phyloP scores from a whole-genome alignment of 1,284 basidiomycete species.

The Porodaedalea pini region DNA sequence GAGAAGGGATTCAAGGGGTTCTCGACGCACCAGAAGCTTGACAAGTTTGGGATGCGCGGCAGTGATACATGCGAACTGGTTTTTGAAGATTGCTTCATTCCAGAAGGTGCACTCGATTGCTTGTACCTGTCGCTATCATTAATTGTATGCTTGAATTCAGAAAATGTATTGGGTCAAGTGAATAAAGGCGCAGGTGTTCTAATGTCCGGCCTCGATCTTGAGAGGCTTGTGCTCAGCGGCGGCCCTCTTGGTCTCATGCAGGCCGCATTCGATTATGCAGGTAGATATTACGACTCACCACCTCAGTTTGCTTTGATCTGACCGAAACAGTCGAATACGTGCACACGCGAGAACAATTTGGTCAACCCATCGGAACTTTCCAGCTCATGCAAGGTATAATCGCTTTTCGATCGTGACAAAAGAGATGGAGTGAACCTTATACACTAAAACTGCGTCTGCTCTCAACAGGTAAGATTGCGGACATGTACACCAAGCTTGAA shows the following conservation, averaged over 20 bases:
- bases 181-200: slow-evolving; percentile 82
- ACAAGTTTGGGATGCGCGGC: slow-evolving; percentile 96
- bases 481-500: slow-evolving; percentile 95
- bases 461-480: slow-evolving; percentile 67
- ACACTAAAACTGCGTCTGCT: slow-evolving; percentile 3
- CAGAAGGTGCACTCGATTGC: slow-evolving; percentile 53
- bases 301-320: neutral
- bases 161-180: slow-evolving; percentile 81
- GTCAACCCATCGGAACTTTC: slow-evolving; percentile 83
- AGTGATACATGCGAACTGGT: slow-evolving; percentile 93
- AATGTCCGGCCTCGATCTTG: slow-evolving; percentile 93
- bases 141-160: slow-evolving; percentile 34
- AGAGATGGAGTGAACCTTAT: neutral
- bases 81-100: slow-evolving; percentile 88
- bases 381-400: slow-evolving; percentile 88
- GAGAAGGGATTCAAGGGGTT: slow-evolving; percentile 83
- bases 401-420: neutral
- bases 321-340: slow-evolving; percentile 71
- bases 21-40: slow-evolving; percentile 85
- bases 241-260: slow-evolving; percentile 74
- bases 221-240: slow-evolving; percentile 87
- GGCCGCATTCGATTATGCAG: slow-evolving; percentile 83
- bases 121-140: neutral
- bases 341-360: slow-evolving; percentile 90
- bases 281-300: neutral